A percentile compares a stretch with the other conserved stretches of the same genome.
These are phyloP conservation scores for Emergomyces orientalis DNA, from an alignment of 2,329 filamentous ascomycete species.

Conservation along the genomic window DNA sequence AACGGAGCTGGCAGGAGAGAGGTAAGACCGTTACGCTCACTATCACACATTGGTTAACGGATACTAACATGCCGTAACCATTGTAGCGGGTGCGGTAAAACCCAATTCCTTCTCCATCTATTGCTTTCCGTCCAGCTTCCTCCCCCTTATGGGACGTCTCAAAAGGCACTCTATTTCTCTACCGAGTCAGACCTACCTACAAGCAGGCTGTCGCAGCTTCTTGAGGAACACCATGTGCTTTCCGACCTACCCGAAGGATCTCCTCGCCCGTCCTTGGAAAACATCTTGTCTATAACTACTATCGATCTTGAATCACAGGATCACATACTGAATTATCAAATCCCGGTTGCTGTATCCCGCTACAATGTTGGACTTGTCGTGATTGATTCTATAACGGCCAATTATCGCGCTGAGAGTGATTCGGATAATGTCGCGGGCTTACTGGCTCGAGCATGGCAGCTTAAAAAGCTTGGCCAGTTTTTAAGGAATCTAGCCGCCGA, in stretches of 20 bases:
- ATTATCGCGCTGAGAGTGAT: slow-evolving; percentile 75
- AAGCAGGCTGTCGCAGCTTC: slow-evolving; percentile 67
- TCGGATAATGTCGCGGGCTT: slow-evolving; percentile 44
- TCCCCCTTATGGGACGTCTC: slow-evolving; percentile 58
- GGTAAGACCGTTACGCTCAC: slow-evolving; percentile 38
- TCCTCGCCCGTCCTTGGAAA: slow-evolving; percentile 56
- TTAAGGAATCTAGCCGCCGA: slow-evolving; percentile 66
- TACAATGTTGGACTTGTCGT: slow-evolving; percentile 73
- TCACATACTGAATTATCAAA: slow-evolving; percentile 85
- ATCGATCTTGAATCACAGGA: slow-evolving; percentile 91
- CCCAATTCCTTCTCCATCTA: slow-evolving; percentile 79
- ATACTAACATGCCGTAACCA: slow-evolving; percentile 11
- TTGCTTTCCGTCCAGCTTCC: slow-evolving; percentile 78
- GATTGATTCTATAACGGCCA: slow-evolving; percentile 86
- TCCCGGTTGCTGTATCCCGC: slow-evolving; percentile 71
- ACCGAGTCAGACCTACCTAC: slow-evolving; percentile 84
- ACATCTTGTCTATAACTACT: slow-evolving; percentile 70
- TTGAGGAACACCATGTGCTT: slow-evolving; percentile 57
- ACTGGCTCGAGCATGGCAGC: slow-evolving; percentile 64
- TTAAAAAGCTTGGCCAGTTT: slow-evolving; percentile 63
- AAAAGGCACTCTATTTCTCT: slow-evolving; percentile 81
- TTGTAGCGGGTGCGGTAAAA: slow-evolving; percentile 76
- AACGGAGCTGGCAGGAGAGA: slow-evolving; percentile 86
- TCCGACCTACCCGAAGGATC: slow-evolving; percentile 30
- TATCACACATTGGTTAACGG: slow-evolving; percentile 11